phyloP scores from a whole-genome alignment of 257 asterid genomes.

The Petunia axillaris region DNA sequence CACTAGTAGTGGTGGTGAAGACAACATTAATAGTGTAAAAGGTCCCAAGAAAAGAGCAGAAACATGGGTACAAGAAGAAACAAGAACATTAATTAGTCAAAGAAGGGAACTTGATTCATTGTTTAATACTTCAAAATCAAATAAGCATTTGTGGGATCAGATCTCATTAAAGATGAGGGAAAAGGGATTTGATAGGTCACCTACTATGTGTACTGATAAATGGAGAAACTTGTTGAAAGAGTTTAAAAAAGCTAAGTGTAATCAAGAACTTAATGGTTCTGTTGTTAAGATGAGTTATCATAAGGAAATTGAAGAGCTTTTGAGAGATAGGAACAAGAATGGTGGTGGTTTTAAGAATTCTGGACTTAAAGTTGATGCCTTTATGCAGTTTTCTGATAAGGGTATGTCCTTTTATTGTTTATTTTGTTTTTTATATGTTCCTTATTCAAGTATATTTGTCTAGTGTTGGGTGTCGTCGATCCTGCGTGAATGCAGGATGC shows the following conservation, averaged over 20 bases:
- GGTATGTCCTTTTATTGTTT: conserved; percentile 39
- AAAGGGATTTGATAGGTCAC: conserved; percentile 87
- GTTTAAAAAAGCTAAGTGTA: conserved; percentile 79
- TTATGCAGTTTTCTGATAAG: conserved; percentile 82
- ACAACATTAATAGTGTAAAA: too few relatives aligned
- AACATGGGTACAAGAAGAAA: conserved; percentile 90
- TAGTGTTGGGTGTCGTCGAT: too few relatives aligned
- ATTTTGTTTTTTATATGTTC: background rate
- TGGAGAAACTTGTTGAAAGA: conserved; percentile 94
- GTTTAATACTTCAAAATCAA: conserved; percentile 85
- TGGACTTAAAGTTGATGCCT: conserved; percentile 65
- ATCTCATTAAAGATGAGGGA: conserved; percentile 88
- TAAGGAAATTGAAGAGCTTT: conserved; percentile 76
- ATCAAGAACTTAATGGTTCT: conserved; percentile 51
- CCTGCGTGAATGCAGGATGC: too few relatives aligned
- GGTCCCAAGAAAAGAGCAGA: conserved; percentile 84
- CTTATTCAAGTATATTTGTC: too few relatives aligned
- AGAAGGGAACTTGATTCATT: conserved; percentile 70
- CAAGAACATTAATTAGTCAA: conserved; percentile 61
- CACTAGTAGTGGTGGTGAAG: conserved; percentile 42
- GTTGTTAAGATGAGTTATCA: conserved; percentile 65
- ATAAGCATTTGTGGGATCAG: conserved; percentile 86
- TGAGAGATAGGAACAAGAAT: conserved; percentile 59
- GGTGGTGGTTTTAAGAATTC: conserved; percentile 51
- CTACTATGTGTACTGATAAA: conserved; percentile 93